Evolutionary conservation across 2,329 filamentous ascomycete genomes (phyloP).

Genomic region (Aspergillus candidus): DNA sequence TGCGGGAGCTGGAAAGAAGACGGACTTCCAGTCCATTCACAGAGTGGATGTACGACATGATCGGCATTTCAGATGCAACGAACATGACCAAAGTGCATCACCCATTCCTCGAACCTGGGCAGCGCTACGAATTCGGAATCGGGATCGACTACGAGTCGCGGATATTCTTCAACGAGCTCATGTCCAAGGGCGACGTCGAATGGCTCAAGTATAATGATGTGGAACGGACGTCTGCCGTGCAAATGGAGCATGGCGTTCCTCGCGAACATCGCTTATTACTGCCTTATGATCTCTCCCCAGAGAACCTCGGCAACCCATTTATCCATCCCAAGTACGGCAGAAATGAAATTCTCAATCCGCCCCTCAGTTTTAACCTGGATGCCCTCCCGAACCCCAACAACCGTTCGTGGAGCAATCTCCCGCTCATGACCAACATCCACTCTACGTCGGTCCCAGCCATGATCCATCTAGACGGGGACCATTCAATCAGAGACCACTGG

Average conservation of each 20-base stretch:
- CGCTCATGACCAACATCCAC: conserved; percentile 45
- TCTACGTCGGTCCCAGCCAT: conserved; percentile 43
- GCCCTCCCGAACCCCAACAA: conserved; percentile 35
- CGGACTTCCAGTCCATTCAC: conserved; percentile 28
- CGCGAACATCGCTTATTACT: conserved; percentile 35
- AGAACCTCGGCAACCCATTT: conserved; percentile 30
- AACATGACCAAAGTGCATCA: conserved; percentile 32
- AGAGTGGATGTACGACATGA: conserved; percentile 33
- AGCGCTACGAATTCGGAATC: conserved; percentile 46
- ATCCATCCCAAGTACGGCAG: conserved; percentile 23
- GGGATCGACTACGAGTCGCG: conserved; percentile 48
- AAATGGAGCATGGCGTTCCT: conserved; percentile 32
- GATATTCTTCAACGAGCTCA: conserved; percentile 44
- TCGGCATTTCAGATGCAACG: conserved; percentile 34
- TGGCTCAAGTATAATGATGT: conserved; percentile 38
- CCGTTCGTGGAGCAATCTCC: conserved; percentile 38
- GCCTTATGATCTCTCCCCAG: conserved; percentile 31
- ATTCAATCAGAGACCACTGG: conserved; percentile 25
- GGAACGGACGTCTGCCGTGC: conserved; percentile 29
- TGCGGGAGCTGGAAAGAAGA: conserved; percentile 40
- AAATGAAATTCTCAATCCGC: conserved; percentile 24
- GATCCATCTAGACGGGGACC: conserved; percentile 37
- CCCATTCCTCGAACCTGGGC: conserved; percentile 30
- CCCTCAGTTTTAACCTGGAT: conserved; percentile 37
- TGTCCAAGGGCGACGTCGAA: conserved; percentile 35